Conservation (phyloP, 2,329 filamentous ascomycete species). For the Chrysosporium queenslandicum region DNA sequence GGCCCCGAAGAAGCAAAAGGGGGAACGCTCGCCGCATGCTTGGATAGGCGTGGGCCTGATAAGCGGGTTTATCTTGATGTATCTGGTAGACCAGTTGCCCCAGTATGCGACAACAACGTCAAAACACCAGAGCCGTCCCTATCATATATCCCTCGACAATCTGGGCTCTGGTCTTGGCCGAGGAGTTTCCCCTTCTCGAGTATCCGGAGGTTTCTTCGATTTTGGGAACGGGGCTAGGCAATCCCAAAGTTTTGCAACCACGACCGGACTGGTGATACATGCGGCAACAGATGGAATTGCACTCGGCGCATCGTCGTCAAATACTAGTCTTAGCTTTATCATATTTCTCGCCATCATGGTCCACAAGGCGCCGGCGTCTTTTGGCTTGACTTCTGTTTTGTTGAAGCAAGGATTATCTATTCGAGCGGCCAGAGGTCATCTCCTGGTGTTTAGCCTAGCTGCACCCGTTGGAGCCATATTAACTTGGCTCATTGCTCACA, state of each 20-base stretch:
- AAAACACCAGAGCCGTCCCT: constrained; percentile 55
- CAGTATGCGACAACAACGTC: constrained; percentile 58
- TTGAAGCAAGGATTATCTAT: constrained; percentile 87
- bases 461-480: constrained; percentile 74
- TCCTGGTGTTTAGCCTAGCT: constrained; percentile 84
- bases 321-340: constrained; percentile 71
- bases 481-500: constrained; percentile 70
- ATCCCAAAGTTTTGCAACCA: constrained; percentile 60
- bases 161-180: constrained; percentile 49
- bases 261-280: constrained; percentile 89
- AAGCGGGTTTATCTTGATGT: constrained; percentile 90
- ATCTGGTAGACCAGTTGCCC: constrained; percentile 79
- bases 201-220: constrained; percentile 29
- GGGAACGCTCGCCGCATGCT: constrained; percentile 49
- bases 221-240: constrained; percentile 20
- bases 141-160: constrained; percentile 82
- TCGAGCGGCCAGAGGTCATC: constrained; percentile 68
- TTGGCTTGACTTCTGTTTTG: constrained; percentile 81
- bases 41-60: constrained; percentile 83
- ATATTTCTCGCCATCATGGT: constrained; percentile 96
- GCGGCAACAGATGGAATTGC: constrained; percentile 92
- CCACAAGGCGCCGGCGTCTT: constrained; percentile 91
- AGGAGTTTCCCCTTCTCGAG: constrained; percentile 34
- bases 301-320: constrained; percentile 78
- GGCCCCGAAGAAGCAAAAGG: constrained; percentile 20